phyloP scores from a whole-genome alignment of 2,329 filamentous ascomycete genomes.

The Scopulariopsis brevicaulis region DNA sequence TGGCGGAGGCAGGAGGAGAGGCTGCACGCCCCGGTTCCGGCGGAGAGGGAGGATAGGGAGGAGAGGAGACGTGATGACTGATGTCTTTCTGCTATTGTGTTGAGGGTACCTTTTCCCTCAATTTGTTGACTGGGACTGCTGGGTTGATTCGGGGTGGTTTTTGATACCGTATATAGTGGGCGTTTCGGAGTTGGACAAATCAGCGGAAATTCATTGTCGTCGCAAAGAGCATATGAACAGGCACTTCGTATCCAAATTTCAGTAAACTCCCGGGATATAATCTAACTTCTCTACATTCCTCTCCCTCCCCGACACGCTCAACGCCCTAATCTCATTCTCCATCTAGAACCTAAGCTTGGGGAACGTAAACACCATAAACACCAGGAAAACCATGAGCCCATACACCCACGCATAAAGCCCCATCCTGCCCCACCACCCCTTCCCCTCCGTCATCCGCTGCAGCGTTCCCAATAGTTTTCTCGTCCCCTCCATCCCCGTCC shows the following conservation, averaged over 20 bases:
- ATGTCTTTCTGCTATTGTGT: neutral
- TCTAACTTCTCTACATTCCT: neutral
- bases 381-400: conserved; percentile 64
- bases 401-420: conserved; percentile 78
- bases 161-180: neutral
- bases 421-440: conserved; percentile 77
- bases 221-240: neutral
- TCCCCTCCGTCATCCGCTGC: conserved; percentile 72
- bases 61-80: neutral
- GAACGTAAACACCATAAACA: conserved; percentile 73
- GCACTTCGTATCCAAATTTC: neutral
- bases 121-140: neutral
- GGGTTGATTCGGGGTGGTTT: neutral
- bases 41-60: conserved; percentile 8
- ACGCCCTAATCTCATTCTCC: neutral
- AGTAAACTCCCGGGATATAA: neutral
- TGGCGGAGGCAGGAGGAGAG: conserved; percentile 78
- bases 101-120: neutral
- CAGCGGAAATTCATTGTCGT: neutral
- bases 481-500: conserved; percentile 64
- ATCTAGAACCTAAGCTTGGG: conserved; percentile 75
- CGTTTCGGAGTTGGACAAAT: neutral
- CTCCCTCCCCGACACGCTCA: neutral
- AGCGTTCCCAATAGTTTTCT: conserved; percentile 67
- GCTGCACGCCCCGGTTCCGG: conserved; percentile 22